Conservation (phyloP, 2,329 filamentous ascomycete genomes). For the Epichloe gansuensis region DNA sequence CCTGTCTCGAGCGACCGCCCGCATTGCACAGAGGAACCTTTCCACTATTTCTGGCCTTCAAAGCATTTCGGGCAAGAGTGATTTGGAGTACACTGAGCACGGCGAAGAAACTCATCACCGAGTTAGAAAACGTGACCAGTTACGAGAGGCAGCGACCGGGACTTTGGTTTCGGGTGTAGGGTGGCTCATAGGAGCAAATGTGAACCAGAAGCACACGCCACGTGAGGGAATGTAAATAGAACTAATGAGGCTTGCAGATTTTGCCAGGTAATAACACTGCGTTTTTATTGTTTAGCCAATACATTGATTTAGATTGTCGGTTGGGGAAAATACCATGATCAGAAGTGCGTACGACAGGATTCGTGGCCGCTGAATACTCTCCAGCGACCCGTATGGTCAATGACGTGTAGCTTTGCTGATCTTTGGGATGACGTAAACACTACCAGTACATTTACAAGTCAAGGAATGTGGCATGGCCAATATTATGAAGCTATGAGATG, state of each 20-base stretch:
- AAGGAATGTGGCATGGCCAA: not conserved
- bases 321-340: not conserved
- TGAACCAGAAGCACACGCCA: conserved; percentile 10
- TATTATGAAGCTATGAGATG: not conserved
- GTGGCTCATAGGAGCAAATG: conserved; percentile 50
- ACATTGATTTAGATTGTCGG: not conserved
- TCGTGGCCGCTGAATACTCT: not conserved
- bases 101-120: conserved; percentile 23
- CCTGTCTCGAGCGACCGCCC: conserved; percentile 46
- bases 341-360: not conserved
- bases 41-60: conserved; percentile 41
- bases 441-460: not conserved
- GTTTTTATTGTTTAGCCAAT: not conserved
- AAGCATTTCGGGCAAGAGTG: conserved; percentile 11
- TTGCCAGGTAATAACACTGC: not conserved
- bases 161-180: conserved; percentile 54
- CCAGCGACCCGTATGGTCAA: not conserved
- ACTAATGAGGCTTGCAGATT: not conserved
- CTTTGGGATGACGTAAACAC: no score
- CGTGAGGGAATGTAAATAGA: not conserved
- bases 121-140: conserved; percentile 58
- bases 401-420: not conserved
- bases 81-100: conserved; percentile 7
- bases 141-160: conserved; percentile 53
- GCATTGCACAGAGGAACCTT: conserved; percentile 45